phyloP scores from a whole-genome alignment of 208 protist genomes.

The Crithidia fasciculata region DNA sequence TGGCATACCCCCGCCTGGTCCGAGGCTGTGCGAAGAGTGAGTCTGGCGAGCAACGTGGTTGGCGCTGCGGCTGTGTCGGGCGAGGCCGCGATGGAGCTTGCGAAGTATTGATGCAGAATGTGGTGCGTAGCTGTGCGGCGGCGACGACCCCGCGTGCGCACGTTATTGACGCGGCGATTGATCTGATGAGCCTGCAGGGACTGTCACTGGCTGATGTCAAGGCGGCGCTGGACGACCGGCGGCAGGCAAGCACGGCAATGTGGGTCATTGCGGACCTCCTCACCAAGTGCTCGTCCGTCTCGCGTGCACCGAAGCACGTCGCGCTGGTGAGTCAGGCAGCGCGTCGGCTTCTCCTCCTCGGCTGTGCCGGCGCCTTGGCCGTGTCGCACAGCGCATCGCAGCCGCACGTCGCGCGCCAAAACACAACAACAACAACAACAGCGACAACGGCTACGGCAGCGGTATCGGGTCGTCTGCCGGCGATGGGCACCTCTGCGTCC shows the following conservation, averaged over 20 bases:
- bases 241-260: constrained; percentile 27
- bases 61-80: constrained; percentile 35
- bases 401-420: background rate
- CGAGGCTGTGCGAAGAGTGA: constrained; percentile 63
- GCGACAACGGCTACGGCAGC: background rate
- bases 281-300: constrained; percentile 28
- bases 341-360: constrained; percentile 24
- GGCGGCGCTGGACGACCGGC: constrained; percentile 29
- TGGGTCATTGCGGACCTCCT: constrained; percentile 33
- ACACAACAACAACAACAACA: background rate
- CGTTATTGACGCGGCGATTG: constrained; percentile 36
- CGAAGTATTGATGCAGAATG: constrained; percentile 33
- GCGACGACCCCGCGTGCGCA: constrained; percentile 20
- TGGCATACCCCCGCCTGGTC: constrained; percentile 69
- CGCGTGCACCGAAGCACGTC: constrained; percentile 31
- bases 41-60: constrained; percentile 46
- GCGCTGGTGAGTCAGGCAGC: constrained; percentile 24
- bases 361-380: constrained; percentile 2
- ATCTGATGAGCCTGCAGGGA: constrained; percentile 27
- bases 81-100: constrained; percentile 44
- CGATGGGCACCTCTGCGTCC: background rate
- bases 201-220: constrained; percentile 20
- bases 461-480: background rate
- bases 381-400: background rate
- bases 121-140: constrained; percentile 7